Evolutionary conservation across 768 basidiomycete species (phyloP), one percentile per base, ranked within the genome.

Genomic region (Lentinus brumalis): DNA sequence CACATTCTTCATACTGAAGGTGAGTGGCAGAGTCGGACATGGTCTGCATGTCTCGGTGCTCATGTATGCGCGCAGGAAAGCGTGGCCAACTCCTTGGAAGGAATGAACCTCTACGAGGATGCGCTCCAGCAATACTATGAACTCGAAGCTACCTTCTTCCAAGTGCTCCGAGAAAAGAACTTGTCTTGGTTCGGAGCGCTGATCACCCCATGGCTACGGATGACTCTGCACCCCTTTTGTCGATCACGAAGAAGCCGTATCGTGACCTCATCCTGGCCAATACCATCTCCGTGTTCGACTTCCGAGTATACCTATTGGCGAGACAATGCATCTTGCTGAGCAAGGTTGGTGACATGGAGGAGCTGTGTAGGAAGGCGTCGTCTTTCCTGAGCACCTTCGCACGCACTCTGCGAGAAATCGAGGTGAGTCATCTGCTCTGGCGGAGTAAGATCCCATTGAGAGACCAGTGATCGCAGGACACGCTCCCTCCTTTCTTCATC

Each of bases 1-100:
- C 72, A 95, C 91, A 0, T 98, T 96, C 78, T 98, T 98, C 74
- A 86, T 95, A 53, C 79, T 96, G 40, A 99, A 98, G 86, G 96
- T 94, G 56, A 58, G 79, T 53, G 3, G 29, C 9, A 29, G 16
- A 50, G 21, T 40, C 10, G 31, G 49, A 42, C 11, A 0, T 4
- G 4, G 6, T 15, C 1, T 1, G 5, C 5, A 35, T 35, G 5
- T 35, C 32, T 1, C 4, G 3, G 14, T 15, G 31, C 46, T 53
- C 29, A 51, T 29, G 30, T 39, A 51, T 39, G 11, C 45, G 50
- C 50, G 21, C 68, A 98, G 96, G 97, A 98, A 85, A 95, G 91
- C 62, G 79, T 99, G 35, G 95, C 97, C 5, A 83, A 80, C 58
- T 96, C 96, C 0, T 96, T 94, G 67, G 93, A 96, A 71, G 92